These are phyloP conservation scores for Craterostigma plantagineum DNA, from an alignment of 257 asterid genomes.

Conservation along the genomic window DNA sequence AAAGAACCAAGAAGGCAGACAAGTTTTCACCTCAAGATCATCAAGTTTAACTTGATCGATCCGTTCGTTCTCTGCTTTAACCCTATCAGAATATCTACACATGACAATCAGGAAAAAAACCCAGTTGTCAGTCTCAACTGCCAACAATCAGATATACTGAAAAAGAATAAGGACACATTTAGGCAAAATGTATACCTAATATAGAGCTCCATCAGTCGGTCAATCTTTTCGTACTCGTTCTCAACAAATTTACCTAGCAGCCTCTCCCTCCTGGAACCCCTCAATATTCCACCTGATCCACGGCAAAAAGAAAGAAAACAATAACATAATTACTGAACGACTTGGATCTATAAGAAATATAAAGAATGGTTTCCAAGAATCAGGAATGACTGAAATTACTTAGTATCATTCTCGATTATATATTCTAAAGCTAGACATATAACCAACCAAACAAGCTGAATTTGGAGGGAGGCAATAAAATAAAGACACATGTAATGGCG, in stretches of 20 bases:
- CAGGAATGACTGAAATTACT: no score
- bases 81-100: slow-evolving; percentile 70
- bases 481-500: no score
- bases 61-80: slow-evolving; percentile 59
- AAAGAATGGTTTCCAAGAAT: no score
- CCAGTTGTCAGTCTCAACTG: background rate
- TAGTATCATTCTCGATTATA: no score
- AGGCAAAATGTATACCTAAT: slow-evolving; percentile 38
- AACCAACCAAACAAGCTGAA: no score
- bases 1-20: slow-evolving; percentile 4
- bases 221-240: slow-evolving; percentile 92
- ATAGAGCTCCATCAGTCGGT: slow-evolving; percentile 92
- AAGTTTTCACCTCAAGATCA: slow-evolving; percentile 53
- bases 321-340: background rate
- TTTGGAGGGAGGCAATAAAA: no score
- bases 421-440: no score
- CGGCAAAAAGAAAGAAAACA: slow-evolving; percentile 9
- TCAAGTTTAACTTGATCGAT: slow-evolving; percentile 53
- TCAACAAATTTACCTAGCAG: slow-evolving; percentile 85
- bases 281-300: slow-evolving; percentile 63
- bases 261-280: slow-evolving; percentile 97
- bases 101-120: slow-evolving; percentile 3
- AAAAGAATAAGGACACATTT: background rate
- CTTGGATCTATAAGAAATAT: no score
- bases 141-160: background rate